Evolutionary conservation across 2,329 filamentous ascomycete species (phyloP), one percentile per base, ranked within the genome.

Genomic region (Ascochyta fabae): DNA sequence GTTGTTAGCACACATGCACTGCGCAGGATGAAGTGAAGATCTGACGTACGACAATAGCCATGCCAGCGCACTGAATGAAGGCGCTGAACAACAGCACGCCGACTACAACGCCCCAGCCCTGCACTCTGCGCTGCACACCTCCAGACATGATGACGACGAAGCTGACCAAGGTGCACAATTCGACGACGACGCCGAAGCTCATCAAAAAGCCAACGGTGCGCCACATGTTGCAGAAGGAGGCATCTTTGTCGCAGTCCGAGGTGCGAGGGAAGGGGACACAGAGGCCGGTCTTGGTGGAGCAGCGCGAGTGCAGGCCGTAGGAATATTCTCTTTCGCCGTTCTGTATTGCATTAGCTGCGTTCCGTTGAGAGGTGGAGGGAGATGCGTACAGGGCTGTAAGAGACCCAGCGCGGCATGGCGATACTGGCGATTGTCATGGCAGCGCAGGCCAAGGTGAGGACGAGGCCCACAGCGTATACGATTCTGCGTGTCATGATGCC

Each of bases 151-250:
- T 86, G 45, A 96, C 85, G 27, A 88, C 70, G 75, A 94, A 96
- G 16, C 88, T 86, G 26, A 96, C 87, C n/a, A 96, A 77, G 6
- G 87, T 87, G 51, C 89, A 91, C 36, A 95, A 84, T 75, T 96
- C 88, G 35, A 95, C 74, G n/a, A 96, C 87, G 34, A 92, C 85
- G 7, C 90, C 85, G 66, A 97, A 90, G 48, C 88, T 90, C 79
- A 96, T 92, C 61, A 96, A 78, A 77, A 97, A 98, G 23, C 91
- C 92, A 33, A 92, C 87, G 24, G 87, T 91, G 56, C 90, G 85
- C 94, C 94, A 99, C 83, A 96, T 89, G 67, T 87, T 89, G 81
- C 95, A 98, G 78, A 98, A 97, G 69, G 86, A 83, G 65, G 88
- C 84, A 48, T 86, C 84, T 65, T 82, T 83, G 51, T 80, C 78